Evolutionary conservation across 1,284 basidiomycete genomes (phyloP), one percentile per base, ranked within the genome.

Genomic region (Ustilago hordei): DNA sequence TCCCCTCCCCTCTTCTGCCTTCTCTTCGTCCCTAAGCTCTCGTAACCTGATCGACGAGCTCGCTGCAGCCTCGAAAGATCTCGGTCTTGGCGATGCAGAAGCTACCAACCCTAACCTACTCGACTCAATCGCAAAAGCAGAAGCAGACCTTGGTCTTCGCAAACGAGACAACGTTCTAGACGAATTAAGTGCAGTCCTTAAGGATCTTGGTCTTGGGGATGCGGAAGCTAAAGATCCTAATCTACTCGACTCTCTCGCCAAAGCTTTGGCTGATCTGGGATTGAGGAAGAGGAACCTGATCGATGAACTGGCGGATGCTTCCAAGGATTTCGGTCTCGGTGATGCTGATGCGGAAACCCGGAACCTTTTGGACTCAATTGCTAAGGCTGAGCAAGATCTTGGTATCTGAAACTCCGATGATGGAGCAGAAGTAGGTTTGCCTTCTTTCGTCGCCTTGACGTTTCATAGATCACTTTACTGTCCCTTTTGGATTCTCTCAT

Each of bases 21-120:
- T 34, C 12, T n/a, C 43, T 9, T 17, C 32, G 23, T 41, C 41
- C 50, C 19, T 36, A 50, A 8, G 8, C 34, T 8, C 43, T 45
- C n/a, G n/a, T 8, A 48, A 56, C 32, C 19, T 67, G 5, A 57
- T 67, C 17, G 59, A 61, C 36, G 60, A 68, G 15, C 17, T 57
- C 12, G 13, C 23, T 15, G 41, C 23, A 4, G 55, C 55, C 2
- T 9, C 12, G 7, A 43, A 57, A 13, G 55, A 57, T 28, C 55
- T 57, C 17, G 43, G 19, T 4, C 43, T 45, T 15, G 43, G 43
- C 8, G 43, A 45, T 19, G 34, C 32, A 53, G 17, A 23, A 15
- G 3, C 12, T 2, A 45, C 53, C 11, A 55, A 53, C 4, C 50
- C 45, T 5, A 50, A 50, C 11, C 32, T 64, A 19, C n/a, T 45